Evolutionary conservation across 306 rosid species (phyloP).

Genomic region (Citrullus amarus): DNA sequence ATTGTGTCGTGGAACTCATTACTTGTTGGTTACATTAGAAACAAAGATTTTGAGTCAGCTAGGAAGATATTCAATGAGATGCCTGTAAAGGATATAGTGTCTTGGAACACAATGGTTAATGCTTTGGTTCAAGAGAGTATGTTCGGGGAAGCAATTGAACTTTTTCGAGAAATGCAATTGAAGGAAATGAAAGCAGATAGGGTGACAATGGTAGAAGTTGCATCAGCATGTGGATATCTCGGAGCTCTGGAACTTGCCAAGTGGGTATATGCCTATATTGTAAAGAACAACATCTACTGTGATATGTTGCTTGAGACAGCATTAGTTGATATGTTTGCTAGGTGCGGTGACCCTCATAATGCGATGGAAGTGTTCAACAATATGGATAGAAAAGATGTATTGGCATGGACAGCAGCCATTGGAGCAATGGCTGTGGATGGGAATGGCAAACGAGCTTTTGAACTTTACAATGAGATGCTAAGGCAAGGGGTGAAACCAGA

Average conservation of each 20-base stretch:
- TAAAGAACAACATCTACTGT: conserved; percentile 31
- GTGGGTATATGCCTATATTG: conserved; percentile 43
- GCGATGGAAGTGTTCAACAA: conserved; percentile 43
- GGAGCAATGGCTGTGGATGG: conserved; percentile 73
- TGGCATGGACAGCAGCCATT: conserved; percentile 80
- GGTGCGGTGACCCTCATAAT: conserved; percentile 50
- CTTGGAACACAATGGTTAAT: conserved; percentile 72
- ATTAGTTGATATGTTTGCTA: conserved; percentile 69
- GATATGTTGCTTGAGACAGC: conserved; percentile 69
- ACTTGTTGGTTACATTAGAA: conserved; percentile 50
- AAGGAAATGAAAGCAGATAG: conserved; percentile 43
- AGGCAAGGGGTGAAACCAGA: conserved; percentile 47
- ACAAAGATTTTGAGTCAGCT: conserved; percentile 39
- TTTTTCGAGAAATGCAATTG: conserved; percentile 54
- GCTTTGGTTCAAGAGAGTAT: conserved; percentile 49
- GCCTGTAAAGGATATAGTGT: conserved; percentile 48
- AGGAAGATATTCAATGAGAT: conserved; percentile 45
- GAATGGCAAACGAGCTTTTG: conserved; percentile 40
- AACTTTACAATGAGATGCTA: conserved; percentile 52
- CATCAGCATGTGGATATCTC: conserved; percentile 71
- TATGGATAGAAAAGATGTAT: conserved; percentile 42
- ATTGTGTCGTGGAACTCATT: conserved; percentile 63
- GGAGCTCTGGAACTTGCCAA: conserved; percentile 60
- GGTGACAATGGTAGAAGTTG: conserved; percentile 64
- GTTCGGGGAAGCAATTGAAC: conserved; percentile 56